Conservation (phyloP, 2,329 filamentous ascomycete species). For the Calcarisporium arbuscula region DNA sequence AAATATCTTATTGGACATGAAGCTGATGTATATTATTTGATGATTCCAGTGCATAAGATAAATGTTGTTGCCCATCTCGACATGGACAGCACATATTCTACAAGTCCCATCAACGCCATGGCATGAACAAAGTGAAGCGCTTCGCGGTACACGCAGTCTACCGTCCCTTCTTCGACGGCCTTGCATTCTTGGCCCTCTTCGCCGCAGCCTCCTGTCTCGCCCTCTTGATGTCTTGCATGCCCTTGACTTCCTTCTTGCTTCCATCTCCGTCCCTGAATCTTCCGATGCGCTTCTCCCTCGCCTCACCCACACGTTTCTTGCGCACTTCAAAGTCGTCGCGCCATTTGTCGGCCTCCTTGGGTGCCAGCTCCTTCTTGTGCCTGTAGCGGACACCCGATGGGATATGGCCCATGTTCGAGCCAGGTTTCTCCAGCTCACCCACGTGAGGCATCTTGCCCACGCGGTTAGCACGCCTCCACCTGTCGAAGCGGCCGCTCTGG, state of each 20-base stretch:
- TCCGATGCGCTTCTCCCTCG: constrained; percentile 76
- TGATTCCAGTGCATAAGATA: no score
- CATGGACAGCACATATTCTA: no score
- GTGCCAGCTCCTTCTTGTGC: constrained; percentile 81
- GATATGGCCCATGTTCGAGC: constrained; percentile 13
- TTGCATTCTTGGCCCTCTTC: constrained; percentile 79
- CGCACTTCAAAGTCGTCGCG: constrained; percentile 84
- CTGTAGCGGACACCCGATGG: constrained; percentile 55
- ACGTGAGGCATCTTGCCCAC: constrained; percentile 71
- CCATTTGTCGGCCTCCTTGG: constrained; percentile 89
- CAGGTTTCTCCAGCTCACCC: constrained; percentile 67
- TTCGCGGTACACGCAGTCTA: no score
- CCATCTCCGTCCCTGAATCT: constrained; percentile 67
- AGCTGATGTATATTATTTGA: no score
- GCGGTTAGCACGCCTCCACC: constrained; percentile 83
- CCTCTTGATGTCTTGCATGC: constrained; percentile 78
- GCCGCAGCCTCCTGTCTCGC: constrained; percentile 58
- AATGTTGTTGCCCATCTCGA: no score
- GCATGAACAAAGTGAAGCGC: no score
- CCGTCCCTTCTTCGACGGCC: constrained; percentile 66
- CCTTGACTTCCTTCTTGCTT: constrained; percentile 73
- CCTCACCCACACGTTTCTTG: constrained; percentile 84
- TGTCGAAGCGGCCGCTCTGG: constrained; percentile 87
- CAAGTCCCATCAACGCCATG: no score
- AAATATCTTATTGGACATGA: no score